Base-by-base conservation (phyloP, 2,329 filamentous ascomycete species). In the Xylariaceae sp. region DNA sequence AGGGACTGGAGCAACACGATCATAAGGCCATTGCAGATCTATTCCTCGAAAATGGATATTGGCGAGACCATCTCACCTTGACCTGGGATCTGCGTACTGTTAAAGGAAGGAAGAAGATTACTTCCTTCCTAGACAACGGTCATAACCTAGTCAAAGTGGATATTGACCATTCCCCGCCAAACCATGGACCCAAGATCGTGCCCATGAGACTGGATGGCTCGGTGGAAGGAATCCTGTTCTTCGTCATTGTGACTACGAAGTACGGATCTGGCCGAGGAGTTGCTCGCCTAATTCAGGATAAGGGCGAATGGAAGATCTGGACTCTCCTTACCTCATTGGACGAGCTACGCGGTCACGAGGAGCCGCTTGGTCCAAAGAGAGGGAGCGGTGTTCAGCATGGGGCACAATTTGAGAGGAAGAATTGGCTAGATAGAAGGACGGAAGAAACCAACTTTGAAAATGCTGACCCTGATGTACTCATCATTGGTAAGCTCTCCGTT, bases 21-120 rank as follows among this genome's bases (percentile, higher is more conserved):
- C 66, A 69, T 29, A 54, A 65, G 1, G 66, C 70, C 0, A 51
- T 78, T 6, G 68, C 73, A 0, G 58, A 69, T 3, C 73, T 85
- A 0, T 85, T 85, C 61, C 62, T 79, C 2, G 70, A 79, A 10
- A 75, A 79, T 40, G 74, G 78, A 20, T 85, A 80, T 65, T 87
- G 82, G 82, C 75, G 83, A 40, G 84, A 87, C 63, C 80, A 86
- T 51, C 75, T 87, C 2, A 78, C 74, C 6, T 65, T 86, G 9
- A 79, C 80, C 0, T 85, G 82, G 78, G 77, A 82, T 32, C 75
- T 84, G 20, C 80, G 76, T 37, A 87, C 84, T 0, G 63, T 81
- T n/a, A 77, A 80, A 59, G 77, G 78, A 12, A 66, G 69, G 45
- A 60, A 75, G 48, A 73, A 72, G 26, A 78, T 83, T 44, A 41